A percentile compares a stretch with the other conserved stretches of the same genome.
Evolutionary conservation across 2,329 filamentous ascomycete genomes (phyloP).

Genomic region (Zalaria sp.): DNA sequence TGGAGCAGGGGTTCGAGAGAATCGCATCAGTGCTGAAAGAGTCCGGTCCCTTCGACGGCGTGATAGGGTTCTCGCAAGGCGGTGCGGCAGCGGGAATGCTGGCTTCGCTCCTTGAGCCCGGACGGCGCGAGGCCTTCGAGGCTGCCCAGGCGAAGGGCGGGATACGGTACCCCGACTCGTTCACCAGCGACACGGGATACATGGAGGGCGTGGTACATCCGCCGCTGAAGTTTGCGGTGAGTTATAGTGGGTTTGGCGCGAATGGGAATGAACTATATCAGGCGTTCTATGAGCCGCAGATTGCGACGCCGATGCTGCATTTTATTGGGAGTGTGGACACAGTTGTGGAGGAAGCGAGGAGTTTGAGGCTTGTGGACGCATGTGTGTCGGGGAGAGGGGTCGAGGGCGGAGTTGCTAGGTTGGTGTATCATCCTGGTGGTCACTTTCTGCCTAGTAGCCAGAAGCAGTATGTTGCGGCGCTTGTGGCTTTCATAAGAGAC

Average conservation of each 20-base stretch:
- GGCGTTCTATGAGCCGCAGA: constrained; percentile 61
- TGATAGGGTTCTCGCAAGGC: constrained; percentile 74
- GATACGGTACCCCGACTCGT: constrained; percentile 38
- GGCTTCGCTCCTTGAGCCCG: constrained; percentile 53
- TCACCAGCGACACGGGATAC: constrained; percentile 22
- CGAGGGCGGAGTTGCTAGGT: constrained; percentile 22
- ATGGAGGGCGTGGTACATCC: constrained; percentile 30
- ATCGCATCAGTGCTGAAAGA: constrained; percentile 49
- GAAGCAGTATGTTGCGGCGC: constrained; percentile 64
- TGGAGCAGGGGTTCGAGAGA: constrained; percentile 52
- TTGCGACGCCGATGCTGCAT: constrained; percentile 67
- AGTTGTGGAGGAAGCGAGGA: constrained; percentile 69
- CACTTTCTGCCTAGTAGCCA: constrained; percentile 72
- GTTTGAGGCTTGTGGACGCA: constrained; percentile 50
- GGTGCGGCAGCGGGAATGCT: constrained; percentile 60
- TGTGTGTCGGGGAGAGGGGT: constrained; percentile 37
- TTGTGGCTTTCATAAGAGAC: constrained; percentile 57
- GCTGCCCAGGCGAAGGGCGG: constrained; percentile 22
- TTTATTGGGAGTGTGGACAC: constrained; percentile 74
- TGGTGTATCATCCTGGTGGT: constrained; percentile 69
- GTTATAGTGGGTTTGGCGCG: constrained; percentile 66
- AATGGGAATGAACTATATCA: constrained; percentile 43
- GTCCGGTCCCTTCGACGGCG: constrained; percentile 59
- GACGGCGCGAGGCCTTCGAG: constrained; percentile 34
- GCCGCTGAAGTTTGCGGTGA: constrained; percentile 55